A percentile compares a stretch with the other conserved stretches of the same genome.
phyloP scores from a whole-genome alignment of 164 flowering plant species.

The Malania oleifera region DNA sequence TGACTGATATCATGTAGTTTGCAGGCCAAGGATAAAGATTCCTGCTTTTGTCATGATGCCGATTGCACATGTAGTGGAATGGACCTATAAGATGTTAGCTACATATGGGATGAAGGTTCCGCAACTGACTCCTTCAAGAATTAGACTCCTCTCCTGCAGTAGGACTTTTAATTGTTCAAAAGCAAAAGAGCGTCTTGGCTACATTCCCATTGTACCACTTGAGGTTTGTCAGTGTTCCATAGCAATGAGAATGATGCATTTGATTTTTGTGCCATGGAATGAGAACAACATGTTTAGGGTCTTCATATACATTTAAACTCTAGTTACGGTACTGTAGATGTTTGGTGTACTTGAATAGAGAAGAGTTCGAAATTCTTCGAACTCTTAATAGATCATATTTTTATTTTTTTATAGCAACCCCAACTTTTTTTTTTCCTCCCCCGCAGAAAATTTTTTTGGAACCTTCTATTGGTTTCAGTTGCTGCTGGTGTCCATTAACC shows the following conservation, averaged over 20 bases:
- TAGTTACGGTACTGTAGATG: not conserved
- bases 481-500: too few species aligned
- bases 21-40: slow-evolving; percentile 89
- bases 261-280: not conserved
- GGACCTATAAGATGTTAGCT: slow-evolving; percentile 58
- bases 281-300: not conserved
- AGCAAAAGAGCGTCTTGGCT: slow-evolving; percentile 84
- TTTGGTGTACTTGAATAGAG: not conserved
- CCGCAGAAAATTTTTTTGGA: too few species aligned
- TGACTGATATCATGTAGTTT: slow-evolving; percentile 30
- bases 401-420: too few species aligned
- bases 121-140: slow-evolving; percentile 92
- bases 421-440: too few species aligned
- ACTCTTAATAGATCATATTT: too few species aligned
- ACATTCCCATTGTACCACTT: slow-evolving; percentile 73
- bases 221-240: slow-evolving; percentile 43
- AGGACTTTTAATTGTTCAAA: slow-evolving; percentile 79
- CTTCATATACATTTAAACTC: not conserved
- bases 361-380: not conserved
- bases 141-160: slow-evolving; percentile 73
- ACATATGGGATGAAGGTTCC: slow-evolving; percentile 95
- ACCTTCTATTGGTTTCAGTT: not conserved
- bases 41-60: slow-evolving; percentile 89
- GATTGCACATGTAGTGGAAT: slow-evolving; percentile 76
- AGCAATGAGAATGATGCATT: not conserved